Conservation (phyloP, 1,139 yeast genomes). For the Taiozyma sp. region DNA sequence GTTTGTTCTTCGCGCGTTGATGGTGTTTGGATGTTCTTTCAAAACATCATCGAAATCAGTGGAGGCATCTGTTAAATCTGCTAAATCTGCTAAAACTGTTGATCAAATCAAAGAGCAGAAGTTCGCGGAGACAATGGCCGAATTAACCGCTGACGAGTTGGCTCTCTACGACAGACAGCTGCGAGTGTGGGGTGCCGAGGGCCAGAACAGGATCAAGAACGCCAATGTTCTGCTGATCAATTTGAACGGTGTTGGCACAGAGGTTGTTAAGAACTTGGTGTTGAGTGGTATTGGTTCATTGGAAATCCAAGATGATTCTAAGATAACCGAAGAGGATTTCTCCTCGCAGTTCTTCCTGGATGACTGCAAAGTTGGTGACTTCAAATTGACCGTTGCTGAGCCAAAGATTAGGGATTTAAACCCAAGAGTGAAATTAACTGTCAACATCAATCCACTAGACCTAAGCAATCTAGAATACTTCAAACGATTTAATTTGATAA, state of each 20-base stretch:
- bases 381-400: conserved; percentile 51
- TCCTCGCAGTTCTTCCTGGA: conserved; percentile 78
- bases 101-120: neutral
- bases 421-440: conserved; percentile 59
- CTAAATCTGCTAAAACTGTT: too few species aligned
- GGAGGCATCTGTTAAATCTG: neutral
- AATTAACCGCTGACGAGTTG: conserved; percentile 60
- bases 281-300: conserved; percentile 85
- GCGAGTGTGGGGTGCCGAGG: conserved; percentile 93
- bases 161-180: conserved; percentile 95
- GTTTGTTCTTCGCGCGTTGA: neutral
- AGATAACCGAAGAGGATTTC: conserved; percentile 58
- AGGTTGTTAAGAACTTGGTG: conserved; percentile 77
- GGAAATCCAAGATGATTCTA: conserved; percentile 59
- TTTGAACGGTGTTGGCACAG: conserved; percentile 72
- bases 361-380: conserved; percentile 47
- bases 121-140: conserved; percentile 1
- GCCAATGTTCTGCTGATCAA: conserved; percentile 68
- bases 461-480: conserved; percentile 39
- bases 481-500: conserved; percentile 60
- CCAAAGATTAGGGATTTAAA: conserved; percentile 66
- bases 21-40: neutral
- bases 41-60: neutral
- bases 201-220: conserved; percentile 76
- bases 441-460: conserved; percentile 31